These are phyloP conservation scores for Pythium rhizo-oryzae DNA, from an alignment of 352 stramenopile species.

Conservation along the genomic window DNA sequence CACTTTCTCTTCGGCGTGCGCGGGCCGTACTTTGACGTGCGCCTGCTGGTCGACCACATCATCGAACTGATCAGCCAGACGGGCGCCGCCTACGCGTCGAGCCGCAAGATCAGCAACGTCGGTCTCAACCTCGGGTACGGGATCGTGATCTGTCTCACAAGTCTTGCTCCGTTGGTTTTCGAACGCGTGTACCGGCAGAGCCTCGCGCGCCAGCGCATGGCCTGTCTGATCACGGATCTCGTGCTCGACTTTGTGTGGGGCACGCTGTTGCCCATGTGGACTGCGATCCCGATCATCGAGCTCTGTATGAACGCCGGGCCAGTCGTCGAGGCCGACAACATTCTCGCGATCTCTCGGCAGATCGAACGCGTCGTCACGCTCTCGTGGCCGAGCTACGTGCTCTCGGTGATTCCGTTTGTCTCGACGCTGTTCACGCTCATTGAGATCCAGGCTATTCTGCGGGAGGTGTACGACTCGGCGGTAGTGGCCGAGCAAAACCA, in stretches of 20 bases:
- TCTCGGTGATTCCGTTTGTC: slow-evolving; percentile 10
- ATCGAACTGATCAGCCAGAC: slow-evolving; percentile 4
- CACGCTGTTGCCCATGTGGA: slow-evolving; percentile 24
- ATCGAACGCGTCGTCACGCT: background rate
- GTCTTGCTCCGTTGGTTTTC: background rate
- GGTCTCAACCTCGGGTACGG: slow-evolving; percentile 15
- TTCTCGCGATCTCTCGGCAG: background rate
- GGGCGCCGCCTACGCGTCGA: slow-evolving; percentile 2
- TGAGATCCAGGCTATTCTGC: background rate
- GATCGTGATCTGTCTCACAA: slow-evolving; percentile 23
- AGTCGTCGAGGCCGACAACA: background rate
- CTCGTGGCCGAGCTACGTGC: background rate
- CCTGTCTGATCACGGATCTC: slow-evolving; percentile 16
- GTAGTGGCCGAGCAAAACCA: background rate
- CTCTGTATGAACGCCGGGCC: background rate
- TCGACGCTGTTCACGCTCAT: background rate
- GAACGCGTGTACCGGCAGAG: background rate
- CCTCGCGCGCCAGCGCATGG: background rate
- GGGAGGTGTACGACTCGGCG: background rate
- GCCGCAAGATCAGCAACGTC: slow-evolving; percentile 9
- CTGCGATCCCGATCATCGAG: slow-evolving; percentile 24
- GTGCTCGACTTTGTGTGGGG: slow-evolving; percentile 28
- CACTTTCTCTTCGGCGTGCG: background rate
- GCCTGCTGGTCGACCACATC: background rate
- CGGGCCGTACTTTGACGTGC: slow-evolving; percentile 1